Percentiles rank a stretch among this genome's conserved stretches.
Evolutionary conservation across 148 eudicot species (phyloP).

Genomic region (Rhododendron henanense): DNA sequence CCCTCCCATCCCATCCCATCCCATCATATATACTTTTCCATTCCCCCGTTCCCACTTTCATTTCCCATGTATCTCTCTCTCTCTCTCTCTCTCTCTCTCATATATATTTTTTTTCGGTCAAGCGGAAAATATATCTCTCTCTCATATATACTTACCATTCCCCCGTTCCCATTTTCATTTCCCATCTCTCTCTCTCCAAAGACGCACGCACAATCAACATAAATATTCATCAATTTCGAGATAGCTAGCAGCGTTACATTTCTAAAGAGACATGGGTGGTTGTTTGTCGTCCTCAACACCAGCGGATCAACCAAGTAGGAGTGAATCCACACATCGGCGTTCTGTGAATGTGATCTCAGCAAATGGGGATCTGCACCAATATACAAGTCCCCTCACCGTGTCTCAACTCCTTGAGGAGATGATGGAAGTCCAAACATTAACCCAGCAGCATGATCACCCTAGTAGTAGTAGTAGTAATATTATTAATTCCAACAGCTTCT

Average conservation of each 20-base stretch:
- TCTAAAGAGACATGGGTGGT: not conserved
- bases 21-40: too few relatives aligned
- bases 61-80: too few relatives aligned
- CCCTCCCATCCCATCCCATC: too few relatives aligned
- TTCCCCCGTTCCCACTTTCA: too few relatives aligned
- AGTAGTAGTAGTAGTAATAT: too few relatives aligned
- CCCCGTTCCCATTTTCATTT: not conserved
- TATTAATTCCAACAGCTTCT: not conserved
- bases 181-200: not conserved
- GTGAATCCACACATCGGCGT: not conserved
- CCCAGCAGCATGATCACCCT: not conserved
- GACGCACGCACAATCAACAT: not conserved
- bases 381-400: not conserved
- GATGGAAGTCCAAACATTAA: not conserved
- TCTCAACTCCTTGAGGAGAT: not conserved
- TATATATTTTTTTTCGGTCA: too few relatives aligned
- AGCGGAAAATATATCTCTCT: too few relatives aligned
- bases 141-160: too few relatives aligned
- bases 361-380: slow-evolving; percentile 8
- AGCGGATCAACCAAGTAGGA: not conserved
- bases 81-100: too few relatives aligned
- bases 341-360: not conserved
- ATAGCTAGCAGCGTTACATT: not conserved
- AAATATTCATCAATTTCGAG: not conserved
- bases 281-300: slow-evolving; percentile 4